Evolutionary conservation across 2,329 filamentous ascomycete species (phyloP), one percentile per base, ranked within the genome.

Genomic region (Fusarium bactridioides): DNA sequence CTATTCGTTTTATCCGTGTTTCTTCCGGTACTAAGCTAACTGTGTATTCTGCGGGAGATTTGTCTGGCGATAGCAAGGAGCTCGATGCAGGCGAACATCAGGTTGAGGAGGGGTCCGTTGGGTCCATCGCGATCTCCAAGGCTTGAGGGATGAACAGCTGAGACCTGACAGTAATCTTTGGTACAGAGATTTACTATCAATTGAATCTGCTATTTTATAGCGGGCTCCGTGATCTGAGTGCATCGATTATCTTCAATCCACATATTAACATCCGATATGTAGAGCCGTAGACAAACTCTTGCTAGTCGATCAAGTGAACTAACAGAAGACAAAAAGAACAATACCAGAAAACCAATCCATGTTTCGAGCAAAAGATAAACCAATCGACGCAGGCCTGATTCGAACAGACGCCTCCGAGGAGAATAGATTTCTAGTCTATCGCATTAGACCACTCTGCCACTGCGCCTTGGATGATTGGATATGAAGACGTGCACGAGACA

Each of bases 371-470:
- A 67, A 67, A 60, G 16, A 21, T 21, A 21, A 16, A 31, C 27
- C 62, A 67, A 61, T 67, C 64, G 64, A 67, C 64, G 63, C 64
- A 67, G 64, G 64, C 64, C 64, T 67, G 64, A 67, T 67, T 67
- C 64, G 64, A 67, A 67, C 64, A 67, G 64, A 67, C 64, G 64
- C 64, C 64, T 67, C 64, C 64, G 64, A 67, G 8, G 64, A 67
- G 64, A 67, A 67, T 67, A 67, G 64, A 67, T 67, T 67, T 67
- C 64, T 67, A 67, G 64, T 67, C 64, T 67, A 67, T 67, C 64
- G 64, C 64, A 65, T 67, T 67, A 67, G 64, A 67, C 64, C 64
- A 67, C 64, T 67, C 64, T 65, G 64, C 64, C 64, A 67, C 64
- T 67, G 64, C 63, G 64, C 64, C 64, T 67, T 9, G 37, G 27